Percentiles rank a stretch among this genome's conserved stretches.
Evolutionary conservation across 2,329 filamentous ascomycete species (phyloP).

Genomic region (Penicillium decumbens): DNA sequence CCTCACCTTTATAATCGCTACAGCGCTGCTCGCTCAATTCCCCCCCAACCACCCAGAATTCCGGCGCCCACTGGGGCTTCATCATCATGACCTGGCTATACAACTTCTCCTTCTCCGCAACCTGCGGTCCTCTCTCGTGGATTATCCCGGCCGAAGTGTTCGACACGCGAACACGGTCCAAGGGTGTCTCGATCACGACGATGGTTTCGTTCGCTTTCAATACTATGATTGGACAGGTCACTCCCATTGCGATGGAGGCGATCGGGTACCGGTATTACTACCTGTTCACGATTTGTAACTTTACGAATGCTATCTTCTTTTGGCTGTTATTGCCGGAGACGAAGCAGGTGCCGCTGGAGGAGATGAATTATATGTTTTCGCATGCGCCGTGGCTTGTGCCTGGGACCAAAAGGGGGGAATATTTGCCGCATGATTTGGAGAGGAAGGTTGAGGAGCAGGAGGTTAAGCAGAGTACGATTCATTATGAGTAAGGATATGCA

Average conservation of each 20-base stretch:
- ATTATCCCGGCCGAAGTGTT: constrained; percentile 65
- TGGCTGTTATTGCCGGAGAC: constrained; percentile 65
- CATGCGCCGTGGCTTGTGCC: constrained; percentile 61
- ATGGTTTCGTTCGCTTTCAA: constrained; percentile 72
- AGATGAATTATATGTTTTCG: constrained; percentile 65
- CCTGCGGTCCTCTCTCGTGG: constrained; percentile 64
- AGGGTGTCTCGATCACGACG: constrained; percentile 69
- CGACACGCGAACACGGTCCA: constrained; percentile 68
- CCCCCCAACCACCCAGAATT: constrained; percentile 54
- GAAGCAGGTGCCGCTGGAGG: constrained; percentile 58
- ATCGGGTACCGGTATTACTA: constrained; percentile 57
- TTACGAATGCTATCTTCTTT: constrained; percentile 65
- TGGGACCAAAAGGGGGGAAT: constrained; percentile 52
- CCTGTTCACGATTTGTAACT: constrained; percentile 63
- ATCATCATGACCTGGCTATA: constrained; percentile 74
- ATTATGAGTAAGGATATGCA: constrained; percentile 14
- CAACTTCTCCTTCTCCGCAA: constrained; percentile 70
- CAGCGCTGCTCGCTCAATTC: constrained; percentile 54
- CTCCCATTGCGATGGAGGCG: constrained; percentile 54
- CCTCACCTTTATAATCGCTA: constrained; percentile 67
- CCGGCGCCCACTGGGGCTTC: constrained; percentile 50
- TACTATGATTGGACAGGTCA: constrained; percentile 68
- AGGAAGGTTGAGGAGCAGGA: constrained; percentile 54
- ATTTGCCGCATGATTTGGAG: constrained; percentile 55
- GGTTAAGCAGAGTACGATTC: constrained; percentile 42